Conservation (phyloP, 768 basidiomycete genomes). For the Serendipita vermifera region DNA sequence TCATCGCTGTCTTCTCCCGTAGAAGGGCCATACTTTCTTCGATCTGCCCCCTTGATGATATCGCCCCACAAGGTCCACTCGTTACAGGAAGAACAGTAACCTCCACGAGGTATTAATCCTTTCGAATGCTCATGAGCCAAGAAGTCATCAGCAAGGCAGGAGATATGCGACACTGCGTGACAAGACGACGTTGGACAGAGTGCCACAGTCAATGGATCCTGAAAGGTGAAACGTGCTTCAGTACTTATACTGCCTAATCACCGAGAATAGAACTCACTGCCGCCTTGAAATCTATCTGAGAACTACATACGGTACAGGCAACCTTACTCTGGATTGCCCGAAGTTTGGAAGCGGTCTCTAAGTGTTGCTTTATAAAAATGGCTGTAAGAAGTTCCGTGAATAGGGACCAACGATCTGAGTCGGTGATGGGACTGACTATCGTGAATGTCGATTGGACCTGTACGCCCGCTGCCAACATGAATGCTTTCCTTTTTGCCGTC, state of each 20-base stretch:
- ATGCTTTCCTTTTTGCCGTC: conserved; percentile 45
- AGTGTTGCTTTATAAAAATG: background rate
- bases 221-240: background rate
- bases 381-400: background rate
- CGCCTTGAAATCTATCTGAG: conserved; percentile 29
- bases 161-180: conserved; percentile 41
- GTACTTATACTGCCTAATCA: conserved; percentile 1
- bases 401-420: background rate
- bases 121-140: conserved; percentile 21
- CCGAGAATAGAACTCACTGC: conserved; percentile 25
- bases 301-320: conserved; percentile 27
- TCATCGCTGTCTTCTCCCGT: conserved; percentile 23
- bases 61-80: conserved; percentile 58
- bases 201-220: conserved; percentile 40
- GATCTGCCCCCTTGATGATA: conserved; percentile 47
- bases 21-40: conserved; percentile 30
- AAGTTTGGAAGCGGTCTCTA: background rate
- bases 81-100: conserved; percentile 39
- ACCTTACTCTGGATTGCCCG: background rate
- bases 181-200: conserved; percentile 44
- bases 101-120: conserved; percentile 47
- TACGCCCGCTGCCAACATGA: conserved; percentile 31
- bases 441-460: conserved; percentile 41
- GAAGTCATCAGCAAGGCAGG: conserved; percentile 42
- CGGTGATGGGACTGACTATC: conserved; percentile 32